Base-by-base conservation (phyloP, 345 rosid species). In the Eucalyptus shirleyi region DNA sequence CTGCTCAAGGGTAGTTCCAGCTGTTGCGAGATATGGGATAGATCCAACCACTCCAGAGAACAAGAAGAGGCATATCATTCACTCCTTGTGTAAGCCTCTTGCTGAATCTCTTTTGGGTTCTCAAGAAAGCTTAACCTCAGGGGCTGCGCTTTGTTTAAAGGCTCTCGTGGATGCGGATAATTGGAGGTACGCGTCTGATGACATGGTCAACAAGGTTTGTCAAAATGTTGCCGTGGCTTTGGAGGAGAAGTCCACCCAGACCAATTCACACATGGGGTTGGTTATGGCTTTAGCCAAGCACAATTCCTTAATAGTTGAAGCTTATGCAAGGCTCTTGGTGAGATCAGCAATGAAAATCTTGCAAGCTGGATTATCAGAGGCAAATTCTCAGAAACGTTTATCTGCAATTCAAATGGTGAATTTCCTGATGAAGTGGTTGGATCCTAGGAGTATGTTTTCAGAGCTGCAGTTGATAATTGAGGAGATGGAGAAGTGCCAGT, bases 351-450 rank as follows among this genome's bases (percentile, higher is more conserved):
- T 96, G 90, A 90, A 94, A 18, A 94, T 97, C 69, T 88, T 97
- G 86, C 88, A 93, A 81, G 93, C 94, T 3, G 97, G 96, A 12
- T 92, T 93, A 42, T 37, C 89, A 5, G 99, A 98, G 87, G 94
- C 95, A 17, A 96, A 97, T 90, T 98, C 99, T n/a, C 98, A 96
- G 92, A 96, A 95, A 90, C 86, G 99, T 21, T 91, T 97, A 67
- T 96, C 96, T 12, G 98, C 99, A 0, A 94, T 98, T 50, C 99
- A 98, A 92, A 96, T 98, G 99, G 92, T 98, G 92, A 97, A 94
- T 88, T 96, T 95, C 91, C 86, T 98, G 90, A 96, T 98, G 99
- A 97, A 94, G 94, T 92, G 93, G 67, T 91, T 98, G 93, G 98
- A 98, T 87, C 91, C 94, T 6, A 95, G 98, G 92, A 95, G 99